Evolutionary conservation across 768 basidiomycete genomes (phyloP).

Genomic region (Artomyces pyxidatus): DNA sequence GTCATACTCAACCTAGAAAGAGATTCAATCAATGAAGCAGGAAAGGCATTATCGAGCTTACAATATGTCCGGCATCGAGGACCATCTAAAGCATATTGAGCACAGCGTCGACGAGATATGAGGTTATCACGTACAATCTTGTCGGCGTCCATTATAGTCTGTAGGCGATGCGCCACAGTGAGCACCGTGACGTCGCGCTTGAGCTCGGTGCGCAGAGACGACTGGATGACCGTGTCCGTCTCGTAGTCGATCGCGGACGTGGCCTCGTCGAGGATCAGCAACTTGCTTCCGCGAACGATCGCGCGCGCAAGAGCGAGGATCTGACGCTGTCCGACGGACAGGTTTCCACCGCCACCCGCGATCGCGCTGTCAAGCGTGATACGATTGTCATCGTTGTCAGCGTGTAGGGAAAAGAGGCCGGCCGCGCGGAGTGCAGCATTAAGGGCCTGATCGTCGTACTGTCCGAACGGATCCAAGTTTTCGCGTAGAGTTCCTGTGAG

Average conservation of each 20-base stretch:
- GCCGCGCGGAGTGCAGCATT: constrained; percentile 43
- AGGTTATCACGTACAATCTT: constrained; percentile 35
- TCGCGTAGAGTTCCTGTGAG: constrained; percentile 47
- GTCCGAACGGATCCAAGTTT: constrained; percentile 52
- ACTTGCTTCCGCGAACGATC: constrained; percentile 44
- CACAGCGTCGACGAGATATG: background rate
- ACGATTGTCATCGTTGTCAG: constrained; percentile 26
- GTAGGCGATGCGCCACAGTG: constrained; percentile 51
- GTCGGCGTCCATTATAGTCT: constrained; percentile 56
- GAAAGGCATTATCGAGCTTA: constrained; percentile 18
- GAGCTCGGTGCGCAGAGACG: constrained; percentile 40
- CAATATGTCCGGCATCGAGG: constrained; percentile 33
- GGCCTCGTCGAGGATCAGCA: constrained; percentile 53
- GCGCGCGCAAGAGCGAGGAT: constrained; percentile 53
- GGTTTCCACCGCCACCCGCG: constrained; percentile 36
- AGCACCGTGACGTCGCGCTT: constrained; percentile 39
- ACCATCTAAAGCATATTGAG: constrained; percentile 28
- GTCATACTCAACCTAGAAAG: constrained; percentile 36
- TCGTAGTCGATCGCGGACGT: constrained; percentile 36
- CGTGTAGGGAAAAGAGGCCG: constrained; percentile 35
- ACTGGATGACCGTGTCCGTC: constrained; percentile 51
- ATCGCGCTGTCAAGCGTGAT: constrained; percentile 39
- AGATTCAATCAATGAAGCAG: too few species aligned
- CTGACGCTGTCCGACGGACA: constrained; percentile 53
- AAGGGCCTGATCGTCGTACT: constrained; percentile 44